Evolutionary conservation across 2,329 filamentous ascomycete species (phyloP), one percentile per base, ranked within the genome.

Genomic region (Calonectria pauciramosa): DNA sequence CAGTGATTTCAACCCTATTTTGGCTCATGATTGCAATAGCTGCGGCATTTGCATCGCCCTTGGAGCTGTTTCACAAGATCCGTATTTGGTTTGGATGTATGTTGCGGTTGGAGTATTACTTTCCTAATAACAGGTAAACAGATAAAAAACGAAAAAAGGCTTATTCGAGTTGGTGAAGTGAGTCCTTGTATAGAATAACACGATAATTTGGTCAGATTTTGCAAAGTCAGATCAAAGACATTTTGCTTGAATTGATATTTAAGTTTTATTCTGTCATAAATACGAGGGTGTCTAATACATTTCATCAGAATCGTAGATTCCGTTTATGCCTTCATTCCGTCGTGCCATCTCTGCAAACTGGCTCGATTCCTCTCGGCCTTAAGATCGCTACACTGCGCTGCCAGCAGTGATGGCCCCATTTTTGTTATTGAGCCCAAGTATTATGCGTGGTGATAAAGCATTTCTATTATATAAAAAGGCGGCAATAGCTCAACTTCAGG

Each of bases 51-150:
- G 68, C 36, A 71, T 74, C 34, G 72, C 68, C 3, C 63, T 74
- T 2, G 56, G 68, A 6, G 41, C 72, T 1, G 68, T 74, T 8
- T 74, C 72, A 3, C 72, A 74, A 49, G 72, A 74, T 34, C 68
- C 72, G 10, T 71, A 74, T 34, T 30, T 74, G 16, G 68, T 71
- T 8, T 74, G 64, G 68, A 74, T 74, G 72, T 71, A 74, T 44
- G 72, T 63, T 10, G 72, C 72, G 20, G 72, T 74, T 9, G 68
- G 68, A 23, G 36, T 71, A n/a, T 74, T 63, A 8, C 52, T 8
- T 28, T 54, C 16, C 30, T 56, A 28, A n/a, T n/a, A 71, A 67
- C 14, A 51, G 38, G 26, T 54, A 26, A 49, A 11, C 36, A 7
- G n/a, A 34, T 0, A 51, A 18, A 10, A 54, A 68, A 52, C 14